Conservation (phyloP, 2,329 filamentous ascomycete genomes). For the Hypoxylon sp. region DNA sequence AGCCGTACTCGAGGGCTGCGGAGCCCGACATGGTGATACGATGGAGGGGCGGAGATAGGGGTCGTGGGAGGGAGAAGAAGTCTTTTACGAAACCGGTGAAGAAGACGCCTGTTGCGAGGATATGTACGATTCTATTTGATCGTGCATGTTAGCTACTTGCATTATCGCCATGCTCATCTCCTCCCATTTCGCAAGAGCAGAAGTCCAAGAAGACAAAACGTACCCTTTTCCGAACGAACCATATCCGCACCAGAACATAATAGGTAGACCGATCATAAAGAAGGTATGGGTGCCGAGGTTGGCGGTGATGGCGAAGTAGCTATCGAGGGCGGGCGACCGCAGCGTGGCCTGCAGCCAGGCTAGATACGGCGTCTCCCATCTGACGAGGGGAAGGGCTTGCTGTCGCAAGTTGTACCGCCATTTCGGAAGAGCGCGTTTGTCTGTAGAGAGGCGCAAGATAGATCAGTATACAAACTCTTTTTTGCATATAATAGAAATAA, state of each 20-base stretch:
- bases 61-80: constrained; percentile 88
- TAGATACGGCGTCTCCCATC: constrained; percentile 95
- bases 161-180: neutral
- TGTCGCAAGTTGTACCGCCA: constrained; percentile 92
- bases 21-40: constrained; percentile 98
- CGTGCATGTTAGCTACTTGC: constrained; percentile 16
- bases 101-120: constrained; percentile 81
- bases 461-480: constrained; percentile 8
- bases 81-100: constrained; percentile 95
- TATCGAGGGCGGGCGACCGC: constrained; percentile 86
- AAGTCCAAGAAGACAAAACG: constrained; percentile 46
- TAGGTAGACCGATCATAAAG: constrained; percentile 95
- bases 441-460: constrained; percentile 54
- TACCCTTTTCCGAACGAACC: constrained; percentile 87
- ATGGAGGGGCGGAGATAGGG: constrained; percentile 88
- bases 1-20: constrained; percentile 93
- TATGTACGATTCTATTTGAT: constrained; percentile 70
- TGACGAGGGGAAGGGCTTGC: constrained; percentile 81
- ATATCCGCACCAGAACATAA: constrained; percentile 96
- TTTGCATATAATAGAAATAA: constrained; percentile 8
- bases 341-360: constrained; percentile 83
- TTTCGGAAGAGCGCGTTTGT: constrained; percentile 80
- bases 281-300: constrained; percentile 98
- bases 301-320: constrained; percentile 95
- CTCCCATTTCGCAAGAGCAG: neutral